Evolutionary conservation across 192 early-diverging fungal species (phyloP).

Genomic region (Coemansia nantahalensis): DNA sequence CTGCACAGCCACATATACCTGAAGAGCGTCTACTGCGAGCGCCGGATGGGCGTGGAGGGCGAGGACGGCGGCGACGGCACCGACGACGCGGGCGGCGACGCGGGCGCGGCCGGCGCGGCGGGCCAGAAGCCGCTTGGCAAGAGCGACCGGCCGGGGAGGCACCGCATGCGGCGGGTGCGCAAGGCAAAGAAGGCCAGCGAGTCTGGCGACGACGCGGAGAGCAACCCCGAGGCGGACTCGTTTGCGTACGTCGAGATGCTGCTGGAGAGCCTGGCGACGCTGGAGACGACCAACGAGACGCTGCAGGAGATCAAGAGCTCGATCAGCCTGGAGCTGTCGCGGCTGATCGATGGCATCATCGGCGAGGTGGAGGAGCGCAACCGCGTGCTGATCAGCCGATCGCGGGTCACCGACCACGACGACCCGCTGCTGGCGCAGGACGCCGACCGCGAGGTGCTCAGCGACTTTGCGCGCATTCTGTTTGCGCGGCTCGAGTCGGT

Average conservation of each 20-base stretch:
- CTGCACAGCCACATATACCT: constrained; percentile 77
- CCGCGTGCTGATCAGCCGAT: constrained; percentile 34
- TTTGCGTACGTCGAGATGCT: constrained; percentile 76
- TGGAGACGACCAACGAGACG: constrained; percentile 40
- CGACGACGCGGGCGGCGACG: constrained; percentile 20
- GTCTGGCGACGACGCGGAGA: constrained; percentile 37
- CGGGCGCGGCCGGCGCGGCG: neutral
- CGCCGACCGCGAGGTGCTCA: constrained; percentile 65
- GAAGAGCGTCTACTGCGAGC: constrained; percentile 73
- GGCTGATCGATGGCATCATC: constrained; percentile 71
- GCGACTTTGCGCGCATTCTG: constrained; percentile 71
- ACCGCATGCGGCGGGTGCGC: constrained; percentile 33
- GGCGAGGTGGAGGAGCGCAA: constrained; percentile 73
- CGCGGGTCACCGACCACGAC: constrained; percentile 35
- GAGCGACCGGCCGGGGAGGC: constrained; percentile 4
- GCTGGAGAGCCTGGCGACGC: constrained; percentile 63
- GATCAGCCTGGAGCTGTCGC: constrained; percentile 65
- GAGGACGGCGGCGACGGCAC: too few relatives aligned
- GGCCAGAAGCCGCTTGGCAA: too few relatives aligned
- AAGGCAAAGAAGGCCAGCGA: constrained; percentile 33
- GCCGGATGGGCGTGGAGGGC: constrained; percentile 43
- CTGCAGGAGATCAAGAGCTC: constrained; percentile 68
- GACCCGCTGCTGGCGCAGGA: constrained; percentile 46
- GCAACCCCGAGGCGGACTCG: constrained; percentile 74
- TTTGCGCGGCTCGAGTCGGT: constrained; percentile 76